A percentile compares a stretch with the other conserved stretches of the same genome.
Conservation (phyloP, 2,329 filamentous ascomycete genomes). For the Corynespora cassiicola region DNA sequence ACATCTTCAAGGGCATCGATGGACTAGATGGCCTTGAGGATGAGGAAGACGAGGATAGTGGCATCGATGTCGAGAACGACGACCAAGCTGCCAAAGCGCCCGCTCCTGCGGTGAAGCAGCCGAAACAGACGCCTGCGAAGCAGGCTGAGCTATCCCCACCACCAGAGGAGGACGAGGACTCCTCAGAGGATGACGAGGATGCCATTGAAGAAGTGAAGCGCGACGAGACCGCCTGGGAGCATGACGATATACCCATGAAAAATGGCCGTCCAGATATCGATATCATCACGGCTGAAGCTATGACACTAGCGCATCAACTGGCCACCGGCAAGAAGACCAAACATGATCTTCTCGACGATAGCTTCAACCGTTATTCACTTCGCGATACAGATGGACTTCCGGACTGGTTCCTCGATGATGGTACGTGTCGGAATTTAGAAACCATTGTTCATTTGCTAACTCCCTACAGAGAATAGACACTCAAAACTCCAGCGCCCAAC, state of each 20-base stretch:
- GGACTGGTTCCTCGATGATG: slow-evolving; percentile 97
- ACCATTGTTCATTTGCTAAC: no score
- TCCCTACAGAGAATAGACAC: slow-evolving; percentile 82
- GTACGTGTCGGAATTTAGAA: no score
- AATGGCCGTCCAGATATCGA: slow-evolving; percentile 83
- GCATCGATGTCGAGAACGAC: slow-evolving; percentile 46
- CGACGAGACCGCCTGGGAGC: slow-evolving; percentile 69
- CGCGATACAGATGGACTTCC: slow-evolving; percentile 90
- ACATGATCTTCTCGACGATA: slow-evolving; percentile 83
- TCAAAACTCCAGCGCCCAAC: slow-evolving; percentile 88
- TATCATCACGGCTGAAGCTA: slow-evolving; percentile 98
- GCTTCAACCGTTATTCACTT: slow-evolving; percentile 91
- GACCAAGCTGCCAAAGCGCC: slow-evolving; percentile 31
- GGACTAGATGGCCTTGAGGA: slow-evolving; percentile 67
- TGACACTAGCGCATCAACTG: slow-evolving; percentile 93
- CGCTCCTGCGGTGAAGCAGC: slow-evolving; percentile 15
- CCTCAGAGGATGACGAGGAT: slow-evolving; percentile 45
- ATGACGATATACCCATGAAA: slow-evolving; percentile 66
- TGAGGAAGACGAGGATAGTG: slow-evolving; percentile 47
- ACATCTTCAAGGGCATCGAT: slow-evolving; percentile 86
- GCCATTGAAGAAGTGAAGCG: slow-evolving; percentile 70
- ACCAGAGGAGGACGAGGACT: slow-evolving; percentile 34
- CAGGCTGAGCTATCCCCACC: slow-evolving; percentile 20
- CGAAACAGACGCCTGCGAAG: slow-evolving; percentile 18
- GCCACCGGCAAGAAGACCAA: slow-evolving; percentile 84